phyloP scores from a whole-genome alignment of 2,329 filamentous ascomycete species.

The Colletotrichum aenigma region DNA sequence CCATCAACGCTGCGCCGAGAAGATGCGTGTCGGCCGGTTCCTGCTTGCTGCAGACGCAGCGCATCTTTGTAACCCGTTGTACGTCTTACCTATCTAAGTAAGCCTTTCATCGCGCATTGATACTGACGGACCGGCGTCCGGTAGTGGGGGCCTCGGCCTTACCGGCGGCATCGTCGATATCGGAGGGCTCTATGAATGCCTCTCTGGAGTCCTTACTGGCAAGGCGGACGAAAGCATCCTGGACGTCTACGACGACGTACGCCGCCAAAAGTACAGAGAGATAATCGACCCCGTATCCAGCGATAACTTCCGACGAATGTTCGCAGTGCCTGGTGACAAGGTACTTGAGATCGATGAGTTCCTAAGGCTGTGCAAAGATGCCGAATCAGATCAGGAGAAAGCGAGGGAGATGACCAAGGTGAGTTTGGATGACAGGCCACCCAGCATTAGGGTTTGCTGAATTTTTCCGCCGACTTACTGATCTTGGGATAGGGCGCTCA shows the following conservation, averaged over 20 bases:
- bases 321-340: slow-evolving; percentile 39
- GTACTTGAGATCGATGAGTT: slow-evolving; percentile 30
- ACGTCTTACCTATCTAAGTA: neutral
- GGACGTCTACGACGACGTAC: slow-evolving; percentile 46
- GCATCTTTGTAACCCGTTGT: slow-evolving; percentile 56
- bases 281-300: slow-evolving; percentile 45
- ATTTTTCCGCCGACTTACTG: neutral
- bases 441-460: neutral
- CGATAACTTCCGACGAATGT: slow-evolving; percentile 46
- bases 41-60: slow-evolving; percentile 65
- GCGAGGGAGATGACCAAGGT: slow-evolving; percentile 37
- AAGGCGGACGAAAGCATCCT: slow-evolving; percentile 45
- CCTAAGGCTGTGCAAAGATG: slow-evolving; percentile 38
- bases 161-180: slow-evolving; percentile 68
- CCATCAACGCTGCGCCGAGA: slow-evolving; percentile 62
- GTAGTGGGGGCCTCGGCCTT: slow-evolving; percentile 60
- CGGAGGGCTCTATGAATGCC: slow-evolving; percentile 63
- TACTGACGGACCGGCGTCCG: neutral
- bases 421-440: slow-evolving; percentile 32
- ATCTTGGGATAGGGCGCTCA: neutral
- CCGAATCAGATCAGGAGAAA: slow-evolving; percentile 33
- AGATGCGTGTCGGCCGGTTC: slow-evolving; percentile 60
- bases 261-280: slow-evolving; percentile 46
- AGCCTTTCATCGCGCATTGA: neutral
- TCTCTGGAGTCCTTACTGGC: slow-evolving; percentile 47